phyloP scores from a whole-genome alignment of 345 rosid species.

The Arabis hirsuta region DNA sequence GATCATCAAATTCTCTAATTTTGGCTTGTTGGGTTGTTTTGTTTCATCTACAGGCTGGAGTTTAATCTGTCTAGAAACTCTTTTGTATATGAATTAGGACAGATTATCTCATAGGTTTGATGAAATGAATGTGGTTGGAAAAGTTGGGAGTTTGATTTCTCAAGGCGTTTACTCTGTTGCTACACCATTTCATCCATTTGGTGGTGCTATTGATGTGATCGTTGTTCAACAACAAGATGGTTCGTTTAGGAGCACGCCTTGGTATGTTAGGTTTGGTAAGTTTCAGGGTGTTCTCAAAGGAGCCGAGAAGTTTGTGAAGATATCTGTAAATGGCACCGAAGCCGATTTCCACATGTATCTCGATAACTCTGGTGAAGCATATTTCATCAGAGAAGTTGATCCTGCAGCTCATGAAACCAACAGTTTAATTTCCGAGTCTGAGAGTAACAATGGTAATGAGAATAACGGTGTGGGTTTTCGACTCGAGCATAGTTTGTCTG shows the following conservation, averaged over 20 bases:
- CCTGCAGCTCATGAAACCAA: slow-evolving; percentile 42
- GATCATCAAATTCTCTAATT: slow-evolving; percentile 27
- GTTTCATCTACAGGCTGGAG: slow-evolving; percentile 35
- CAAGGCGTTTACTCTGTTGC: slow-evolving; percentile 92
- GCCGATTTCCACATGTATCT: slow-evolving; percentile 88
- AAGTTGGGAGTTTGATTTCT: slow-evolving; percentile 80
- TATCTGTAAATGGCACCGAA: slow-evolving; percentile 78
- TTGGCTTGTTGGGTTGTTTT: slow-evolving; percentile 39
- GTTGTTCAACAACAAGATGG: slow-evolving; percentile 91
- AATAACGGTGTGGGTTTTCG: slow-evolving; percentile 37
- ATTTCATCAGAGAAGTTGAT: slow-evolving; percentile 75
- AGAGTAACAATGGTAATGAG: slow-evolving; percentile 35
- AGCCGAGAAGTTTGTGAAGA: slow-evolving; percentile 74
- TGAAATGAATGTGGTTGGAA: slow-evolving; percentile 89
- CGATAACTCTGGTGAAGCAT: slow-evolving; percentile 94
- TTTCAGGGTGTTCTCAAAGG: slow-evolving; percentile 96
- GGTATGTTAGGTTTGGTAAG: slow-evolving; percentile 95
- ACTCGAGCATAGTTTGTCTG: slow-evolving; percentile 75
- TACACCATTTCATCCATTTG: slow-evolving; percentile 94
- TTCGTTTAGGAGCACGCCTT: slow-evolving; percentile 79
- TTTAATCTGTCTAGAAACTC: not conserved
- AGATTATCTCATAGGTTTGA: slow-evolving; percentile 8
- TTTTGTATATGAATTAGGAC: slow-evolving; percentile 34
- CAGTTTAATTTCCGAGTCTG: slow-evolving; percentile 33
- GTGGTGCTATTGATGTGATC: slow-evolving; percentile 94